A percentile compares a stretch with the other conserved stretches of the same genome.
Evolutionary conservation across 2,329 filamentous ascomycete species (phyloP).

Genomic region (Onygenales sp.): DNA sequence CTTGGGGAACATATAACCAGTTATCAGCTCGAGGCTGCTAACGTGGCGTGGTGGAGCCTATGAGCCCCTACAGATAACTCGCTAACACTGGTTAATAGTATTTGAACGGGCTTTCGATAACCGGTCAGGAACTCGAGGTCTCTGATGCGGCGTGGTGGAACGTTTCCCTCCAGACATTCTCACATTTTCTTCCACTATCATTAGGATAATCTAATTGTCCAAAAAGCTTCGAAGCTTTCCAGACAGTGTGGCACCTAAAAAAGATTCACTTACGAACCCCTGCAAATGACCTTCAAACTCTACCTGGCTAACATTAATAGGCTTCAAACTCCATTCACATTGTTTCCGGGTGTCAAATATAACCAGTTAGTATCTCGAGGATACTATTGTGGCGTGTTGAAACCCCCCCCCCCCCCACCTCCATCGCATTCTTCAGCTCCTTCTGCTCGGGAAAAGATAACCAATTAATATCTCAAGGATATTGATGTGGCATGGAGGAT

Average conservation of each 20-base stretch:
- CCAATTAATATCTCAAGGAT: background rate
- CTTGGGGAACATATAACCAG: constrained; percentile 4
- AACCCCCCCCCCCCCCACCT: too few species aligned
- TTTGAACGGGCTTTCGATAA: background rate
- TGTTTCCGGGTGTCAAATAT: too few species aligned
- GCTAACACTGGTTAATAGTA: too few species aligned
- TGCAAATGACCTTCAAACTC: too few species aligned
- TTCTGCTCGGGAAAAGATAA: background rate
- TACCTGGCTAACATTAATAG: too few species aligned
- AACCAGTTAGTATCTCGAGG: too few species aligned
- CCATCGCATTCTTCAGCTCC: too few species aligned
- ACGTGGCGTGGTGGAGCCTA: constrained; percentile 4
- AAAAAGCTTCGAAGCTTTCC: too few species aligned
- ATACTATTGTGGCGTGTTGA: too few species aligned
- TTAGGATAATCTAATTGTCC: background rate
- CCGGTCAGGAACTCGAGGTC: constrained; percentile 3
- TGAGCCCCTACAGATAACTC: background rate
- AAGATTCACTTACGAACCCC: too few species aligned
- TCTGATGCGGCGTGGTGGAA: constrained; percentile 4
- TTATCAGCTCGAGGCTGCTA: constrained; percentile 1
- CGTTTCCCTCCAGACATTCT: background rate
- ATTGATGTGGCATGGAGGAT: background rate
- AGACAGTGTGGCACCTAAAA: too few species aligned
- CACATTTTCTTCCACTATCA: background rate
- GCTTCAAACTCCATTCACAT: too few species aligned